A percentile compares a stretch with the other conserved stretches of the same genome.
Evolutionary conservation across 495 filamentous ascomycete species (phyloP).

Genomic region (Ascodesmis nigricans): DNA sequence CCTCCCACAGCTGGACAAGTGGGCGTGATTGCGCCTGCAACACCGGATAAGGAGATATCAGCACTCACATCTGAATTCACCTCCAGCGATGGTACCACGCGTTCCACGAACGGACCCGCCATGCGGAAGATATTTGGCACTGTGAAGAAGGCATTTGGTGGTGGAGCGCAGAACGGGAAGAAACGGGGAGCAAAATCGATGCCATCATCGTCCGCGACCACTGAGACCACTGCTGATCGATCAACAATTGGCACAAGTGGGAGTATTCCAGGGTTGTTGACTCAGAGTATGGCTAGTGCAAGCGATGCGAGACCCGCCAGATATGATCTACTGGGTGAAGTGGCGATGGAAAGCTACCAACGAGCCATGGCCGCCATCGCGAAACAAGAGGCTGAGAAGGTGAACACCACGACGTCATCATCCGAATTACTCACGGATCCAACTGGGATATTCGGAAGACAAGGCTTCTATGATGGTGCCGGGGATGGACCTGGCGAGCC

Average conservation of each 20-base stretch:
- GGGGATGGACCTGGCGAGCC: too few relatives aligned
- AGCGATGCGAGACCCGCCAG: constrained; percentile 20
- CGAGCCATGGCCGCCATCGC: constrained; percentile 39
- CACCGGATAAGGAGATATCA: constrained; percentile 25
- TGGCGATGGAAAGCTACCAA: constrained; percentile 51
- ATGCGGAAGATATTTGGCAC: constrained; percentile 74
- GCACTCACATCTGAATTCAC: constrained; percentile 2
- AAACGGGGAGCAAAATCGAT: background rate
- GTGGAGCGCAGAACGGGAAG: constrained; percentile 7
- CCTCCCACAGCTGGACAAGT: constrained; percentile 59
- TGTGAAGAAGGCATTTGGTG: constrained; percentile 70
- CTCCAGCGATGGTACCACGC: constrained; percentile 1
- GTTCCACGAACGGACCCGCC: constrained; percentile 31
- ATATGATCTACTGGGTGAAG: constrained; percentile 63
- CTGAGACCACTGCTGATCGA: constrained; percentile 9
- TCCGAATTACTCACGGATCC: background rate
- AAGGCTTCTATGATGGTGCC: too few relatives aligned
- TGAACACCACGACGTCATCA: background rate
- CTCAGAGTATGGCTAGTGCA: constrained; percentile 4
- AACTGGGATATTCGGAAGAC: too few relatives aligned
- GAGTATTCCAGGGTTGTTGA: too few relatives aligned
- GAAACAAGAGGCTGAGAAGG: too few relatives aligned
- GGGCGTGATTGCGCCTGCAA: constrained; percentile 41
- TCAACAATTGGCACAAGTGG: constrained; percentile 7
- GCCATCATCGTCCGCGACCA: constrained; percentile 4